phyloP scores from a whole-genome alignment of 805 yeast genomes.

The Schwanniomyces vanrijiae region DNA sequence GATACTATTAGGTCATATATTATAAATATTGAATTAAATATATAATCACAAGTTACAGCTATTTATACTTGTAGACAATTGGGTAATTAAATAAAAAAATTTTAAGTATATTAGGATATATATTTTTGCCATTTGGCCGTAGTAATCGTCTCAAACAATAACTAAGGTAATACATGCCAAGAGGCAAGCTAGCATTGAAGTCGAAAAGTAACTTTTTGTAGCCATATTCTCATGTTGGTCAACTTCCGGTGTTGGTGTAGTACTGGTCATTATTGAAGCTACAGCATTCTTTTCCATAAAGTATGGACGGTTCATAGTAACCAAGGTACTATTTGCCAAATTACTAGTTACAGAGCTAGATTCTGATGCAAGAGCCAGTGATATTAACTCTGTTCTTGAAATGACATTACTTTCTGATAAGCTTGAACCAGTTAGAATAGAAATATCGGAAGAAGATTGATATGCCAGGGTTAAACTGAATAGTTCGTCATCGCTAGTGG shows the following conservation, averaged over 20 bases:
- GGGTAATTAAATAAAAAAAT: neutral
- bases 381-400: neutral
- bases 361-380: neutral
- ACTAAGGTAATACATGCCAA: neutral
- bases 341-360: neutral
- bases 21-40: neutral
- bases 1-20: neutral
- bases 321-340: neutral
- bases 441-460: neutral
- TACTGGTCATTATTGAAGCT: neutral
- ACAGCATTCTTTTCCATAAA: neutral
- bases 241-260: neutral
- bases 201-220: neutral
- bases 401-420: neutral
- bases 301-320: neutral
- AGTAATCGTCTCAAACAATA: neutral
- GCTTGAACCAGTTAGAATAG: neutral
- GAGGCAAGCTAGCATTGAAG: neutral
- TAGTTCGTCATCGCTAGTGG: slow-evolving; percentile 5
- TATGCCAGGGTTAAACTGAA: neutral
- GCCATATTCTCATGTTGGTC: neutral
- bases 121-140: neutral
- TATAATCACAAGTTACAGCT: neutral
- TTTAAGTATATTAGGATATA: neutral
- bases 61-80: neutral